Percentiles rank a stretch among this genome's conserved stretches.
Evolutionary conservation across 179 eudicot species (phyloP).

Genomic region (Vitellaria paradoxa): DNA sequence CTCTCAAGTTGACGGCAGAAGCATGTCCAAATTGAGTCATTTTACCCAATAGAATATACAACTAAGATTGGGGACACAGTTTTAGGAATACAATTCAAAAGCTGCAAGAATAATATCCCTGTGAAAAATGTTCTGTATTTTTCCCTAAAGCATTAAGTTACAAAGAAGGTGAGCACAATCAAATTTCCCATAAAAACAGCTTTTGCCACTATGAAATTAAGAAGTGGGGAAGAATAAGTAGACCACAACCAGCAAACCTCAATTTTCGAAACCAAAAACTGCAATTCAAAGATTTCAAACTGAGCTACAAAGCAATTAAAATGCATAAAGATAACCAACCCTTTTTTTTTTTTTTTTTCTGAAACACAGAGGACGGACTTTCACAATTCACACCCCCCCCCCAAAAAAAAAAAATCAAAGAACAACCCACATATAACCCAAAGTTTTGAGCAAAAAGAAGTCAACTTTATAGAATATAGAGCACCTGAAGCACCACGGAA

Average conservation of each 20-base stretch:
- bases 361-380: not conserved
- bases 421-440: not conserved
- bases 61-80: not conserved
- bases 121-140: not conserved
- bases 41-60: slow-evolving; percentile 1
- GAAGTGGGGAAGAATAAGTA: not conserved
- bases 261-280: not conserved
- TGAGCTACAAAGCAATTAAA: not conserved
- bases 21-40: slow-evolving; percentile 47
- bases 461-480: not conserved
- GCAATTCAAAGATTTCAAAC: not conserved
- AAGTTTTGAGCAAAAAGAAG: not conserved
- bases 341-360: not conserved
- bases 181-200: not conserved
- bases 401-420: slow-evolving; percentile 3
- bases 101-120: slow-evolving; percentile 18
- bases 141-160: not conserved
- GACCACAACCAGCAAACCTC: not conserved
- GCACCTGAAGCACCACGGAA: not conserved
- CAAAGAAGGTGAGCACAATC: not conserved
- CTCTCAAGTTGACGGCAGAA: slow-evolving; percentile 35
- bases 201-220: not conserved
- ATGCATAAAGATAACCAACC: too few relatives aligned
- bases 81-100: not conserved
- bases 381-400: not conserved